Evolutionary conservation across 1,139 yeast species (phyloP), one percentile per base, ranked within the genome.

Genomic region (Geotrichum restrictum): DNA sequence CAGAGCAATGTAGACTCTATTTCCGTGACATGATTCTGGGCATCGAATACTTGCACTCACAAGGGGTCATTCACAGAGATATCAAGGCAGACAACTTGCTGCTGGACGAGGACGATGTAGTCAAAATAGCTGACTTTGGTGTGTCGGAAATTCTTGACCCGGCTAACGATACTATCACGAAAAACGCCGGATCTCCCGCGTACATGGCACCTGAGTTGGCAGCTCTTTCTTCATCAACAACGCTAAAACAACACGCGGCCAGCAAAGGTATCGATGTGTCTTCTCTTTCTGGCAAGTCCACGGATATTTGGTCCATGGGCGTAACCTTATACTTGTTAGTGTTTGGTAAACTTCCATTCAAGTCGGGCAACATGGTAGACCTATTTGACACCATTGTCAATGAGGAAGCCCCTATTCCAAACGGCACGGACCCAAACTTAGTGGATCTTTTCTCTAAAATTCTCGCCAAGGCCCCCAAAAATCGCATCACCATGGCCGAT

Each of bases 61-160:
- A 88, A 66, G 98, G 97, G 1, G 88, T 93, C 47, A 86, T 93
- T 18, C 98, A 93, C 69, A 78, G 98, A 57, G 98, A 93, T 68
- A 91, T 93, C 58, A 93, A 93, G 67, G 97, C 98, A 1, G 97
- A 96, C 13, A 93, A 93, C 64, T 72, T 93, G 49, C 74, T 93
- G 52, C 83, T 91, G 1, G 79, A 86, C 36, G 78, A 80, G 10
- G 85, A 86, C 61, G 83, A 85, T 54, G 79, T 81, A 10, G 95
- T 93, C 22, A 93, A 93, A 68, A 88, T 93, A 37, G 87, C 94
- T 31, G 98, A 93, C 72, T 93, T 93, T 69, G 98, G 98, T 8
- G 96, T 93, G 8, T 88, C 89, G n/a, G 82, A 86, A 49, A 72
- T 85, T 57, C 79, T 79, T 55, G 74, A 72, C 48, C 51, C 41